These are phyloP conservation scores for Artemisia annua DNA, from an alignment of 129 eudicot species.

Conservation along the genomic window DNA sequence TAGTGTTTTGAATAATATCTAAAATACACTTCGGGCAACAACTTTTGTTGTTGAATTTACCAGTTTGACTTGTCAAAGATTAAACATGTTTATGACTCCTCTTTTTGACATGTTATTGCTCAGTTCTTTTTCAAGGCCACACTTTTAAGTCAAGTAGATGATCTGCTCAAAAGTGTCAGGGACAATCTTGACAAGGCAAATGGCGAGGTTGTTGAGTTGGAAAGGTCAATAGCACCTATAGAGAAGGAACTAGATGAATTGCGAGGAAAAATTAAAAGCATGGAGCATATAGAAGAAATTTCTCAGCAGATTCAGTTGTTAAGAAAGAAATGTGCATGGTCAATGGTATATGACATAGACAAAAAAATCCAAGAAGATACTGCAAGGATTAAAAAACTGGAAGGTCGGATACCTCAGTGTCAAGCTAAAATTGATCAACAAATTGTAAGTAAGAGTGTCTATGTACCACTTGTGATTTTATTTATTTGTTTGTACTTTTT, in stretches of 20 bases:
- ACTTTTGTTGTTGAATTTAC: not conserved
- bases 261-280: constrained; percentile 77
- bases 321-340: constrained; percentile 86
- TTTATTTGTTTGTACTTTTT: not conserved
- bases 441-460: constrained; percentile 52
- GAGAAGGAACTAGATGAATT: constrained; percentile 75
- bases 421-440: constrained; percentile 58
- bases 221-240: constrained; percentile 64
- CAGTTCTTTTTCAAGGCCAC: constrained; percentile 99
- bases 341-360: constrained; percentile 76
- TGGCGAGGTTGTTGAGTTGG: constrained; percentile 60
- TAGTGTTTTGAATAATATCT: too few relatives aligned
- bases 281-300: constrained; percentile 85
- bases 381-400: constrained; percentile 55
- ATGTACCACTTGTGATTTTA: constrained; percentile 11
- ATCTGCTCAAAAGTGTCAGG: constrained; percentile 61
- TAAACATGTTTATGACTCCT: not conserved
- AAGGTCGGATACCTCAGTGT: constrained; percentile 58
- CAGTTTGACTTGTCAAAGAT: not conserved
- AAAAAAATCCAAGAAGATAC: constrained; percentile 42
- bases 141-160: constrained; percentile 84
- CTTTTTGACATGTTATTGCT: constrained; percentile 4
- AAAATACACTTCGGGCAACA: too few relatives aligned
- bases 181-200: constrained; percentile 58
- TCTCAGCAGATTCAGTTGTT: constrained; percentile 59